Base-by-base conservation (phyloP, 441 rosid genomes). In the Jatropha podagrica region DNA sequence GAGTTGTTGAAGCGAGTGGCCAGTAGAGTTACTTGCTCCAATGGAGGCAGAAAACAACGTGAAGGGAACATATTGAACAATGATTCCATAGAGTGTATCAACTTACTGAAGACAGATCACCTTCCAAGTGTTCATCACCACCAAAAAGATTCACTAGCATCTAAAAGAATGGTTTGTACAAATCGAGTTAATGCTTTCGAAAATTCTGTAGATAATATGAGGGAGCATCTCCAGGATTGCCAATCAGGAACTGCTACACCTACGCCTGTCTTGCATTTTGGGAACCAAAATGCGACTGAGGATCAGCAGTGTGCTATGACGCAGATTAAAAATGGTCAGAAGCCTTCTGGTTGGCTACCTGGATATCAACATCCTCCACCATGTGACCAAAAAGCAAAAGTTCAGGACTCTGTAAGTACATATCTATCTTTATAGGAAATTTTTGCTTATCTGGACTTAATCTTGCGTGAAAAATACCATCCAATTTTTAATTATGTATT, bases 351-450 rank as follows among this genome's bases (percentile, higher is more conserved):
- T 48, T 71, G 55, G 77, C 68, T 76, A 61, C 65, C 76, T 77
- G 77, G 32, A 74, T 65, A 48, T 74, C 72, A 32, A 42, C 78
- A 77, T 26, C 32, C 65, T 77, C 69, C 54, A 71, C 69, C 64
- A 42, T 71, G 41, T 49, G 61, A 80, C 74, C 59, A 82, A 76
- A 85, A 83, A 77, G 62, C 75, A 14, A 46, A 62, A 66, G 26
- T 55, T 66, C 80, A 65, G 49, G 72, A 51, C 79, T 76, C 82
- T 69, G 92, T 89, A 87, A 83, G 92, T 80, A 68, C 70, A 74
- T n/a, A 46, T 56, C 63, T 68, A 64, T 46, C 40, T 55, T 41
- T 23, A 55, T 44, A 44, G 32, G 44, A 67, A 26, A 20, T 38
- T 65, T 32, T 62, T 37, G 48, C 27, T 17, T 7, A 56, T 42